A percentile compares a stretch with the other conserved stretches of the same genome.
Conservation (phyloP, 1,284 basidiomycete genomes). For the Malassezia nana region DNA sequence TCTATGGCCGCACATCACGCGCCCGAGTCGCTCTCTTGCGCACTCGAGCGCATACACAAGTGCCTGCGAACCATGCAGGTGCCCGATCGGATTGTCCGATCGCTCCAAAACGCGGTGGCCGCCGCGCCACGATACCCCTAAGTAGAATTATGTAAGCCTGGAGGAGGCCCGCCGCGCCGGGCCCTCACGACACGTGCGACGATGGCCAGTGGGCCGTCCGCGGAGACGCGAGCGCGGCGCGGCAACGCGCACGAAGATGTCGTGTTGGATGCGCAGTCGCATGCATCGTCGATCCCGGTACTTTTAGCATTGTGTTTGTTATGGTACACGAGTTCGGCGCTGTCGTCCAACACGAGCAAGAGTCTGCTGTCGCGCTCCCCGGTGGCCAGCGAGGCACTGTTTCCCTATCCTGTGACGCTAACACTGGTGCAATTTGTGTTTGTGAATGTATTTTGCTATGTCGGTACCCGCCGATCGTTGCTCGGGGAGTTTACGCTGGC, state of each 20-base stretch:
- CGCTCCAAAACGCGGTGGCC: background rate
- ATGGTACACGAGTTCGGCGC: slow-evolving; percentile 59
- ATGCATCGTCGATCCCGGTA: slow-evolving; percentile 18
- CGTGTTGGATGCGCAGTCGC: background rate
- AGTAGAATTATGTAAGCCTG: background rate
- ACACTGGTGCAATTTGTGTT: slow-evolving; percentile 98
- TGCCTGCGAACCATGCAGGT: slow-evolving; percentile 2
- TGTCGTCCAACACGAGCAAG: slow-evolving; percentile 82
- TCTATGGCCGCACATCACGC: background rate
- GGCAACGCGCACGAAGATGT: background rate
- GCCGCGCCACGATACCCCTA: background rate
- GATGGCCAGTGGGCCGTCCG: background rate
- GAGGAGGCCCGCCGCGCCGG: background rate
- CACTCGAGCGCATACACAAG: background rate
- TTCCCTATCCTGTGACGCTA: slow-evolving; percentile 77
- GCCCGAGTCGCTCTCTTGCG: background rate
- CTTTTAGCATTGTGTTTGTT: slow-evolving; percentile 33
- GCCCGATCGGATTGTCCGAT: slow-evolving; percentile 2
- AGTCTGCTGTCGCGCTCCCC: slow-evolving; percentile 56
- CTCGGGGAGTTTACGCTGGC: slow-evolving; percentile 25
- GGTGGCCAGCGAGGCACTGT: slow-evolving; percentile 51
- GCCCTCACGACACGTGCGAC: background rate
- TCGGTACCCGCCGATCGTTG: slow-evolving; percentile 48
- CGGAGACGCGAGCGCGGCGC: background rate
- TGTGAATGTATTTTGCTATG: slow-evolving; percentile 71